Evolutionary conservation across 768 basidiomycete genomes (phyloP), one percentile per base, ranked within the genome.

Genomic region (Tylopilus plumbeoviolaceoides): DNA sequence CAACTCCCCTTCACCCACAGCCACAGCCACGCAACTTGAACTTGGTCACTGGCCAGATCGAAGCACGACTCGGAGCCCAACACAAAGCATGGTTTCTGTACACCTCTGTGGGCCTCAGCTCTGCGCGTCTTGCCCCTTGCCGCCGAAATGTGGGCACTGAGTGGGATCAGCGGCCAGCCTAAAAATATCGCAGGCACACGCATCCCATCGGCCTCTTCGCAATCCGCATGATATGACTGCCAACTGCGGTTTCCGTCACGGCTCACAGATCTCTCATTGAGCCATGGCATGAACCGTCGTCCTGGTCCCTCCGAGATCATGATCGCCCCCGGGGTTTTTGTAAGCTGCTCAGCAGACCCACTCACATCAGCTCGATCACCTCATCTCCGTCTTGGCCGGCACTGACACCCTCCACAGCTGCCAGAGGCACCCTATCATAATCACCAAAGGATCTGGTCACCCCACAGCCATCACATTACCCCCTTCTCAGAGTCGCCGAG

Each of bases 371-470:
- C 56, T 80, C 81, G 14, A 73, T 63, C 53, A 28, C 49, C 60
- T 33, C 4, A 56, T 46, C 59, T 39, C 28, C 44, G 17, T 43
- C 53, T n/a, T 49, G 63, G 49, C 49, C 42, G 18, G 41, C 18
- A 7, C 35, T 47, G 20, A 39, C 42, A 62, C 64, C 73, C 71
- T 72, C 71, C 63, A 77, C 70, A 36, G 75, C 73, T 7, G 81
- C 81, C 53, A 89, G 79, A 31, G 78, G 73, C 40, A 98, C 57
- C 25, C 95, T 80, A 65, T 99, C 97, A 20, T 23, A 23, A 23
- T 23, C 23, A 23, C 23, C 23, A 23, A 23, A n/a, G n/a, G n/a
- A n/a, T n/a, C n/a, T n/a, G n/a, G n/a, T n/a, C n/a, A n/a, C n/a
- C n/a, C n/a, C n/a, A n/a, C n/a, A n/a, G n/a, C n/a, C n/a, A n/a